Base-by-base conservation (phyloP, 2,329 filamentous ascomycete species). In the Epichloe typhina region DNA sequence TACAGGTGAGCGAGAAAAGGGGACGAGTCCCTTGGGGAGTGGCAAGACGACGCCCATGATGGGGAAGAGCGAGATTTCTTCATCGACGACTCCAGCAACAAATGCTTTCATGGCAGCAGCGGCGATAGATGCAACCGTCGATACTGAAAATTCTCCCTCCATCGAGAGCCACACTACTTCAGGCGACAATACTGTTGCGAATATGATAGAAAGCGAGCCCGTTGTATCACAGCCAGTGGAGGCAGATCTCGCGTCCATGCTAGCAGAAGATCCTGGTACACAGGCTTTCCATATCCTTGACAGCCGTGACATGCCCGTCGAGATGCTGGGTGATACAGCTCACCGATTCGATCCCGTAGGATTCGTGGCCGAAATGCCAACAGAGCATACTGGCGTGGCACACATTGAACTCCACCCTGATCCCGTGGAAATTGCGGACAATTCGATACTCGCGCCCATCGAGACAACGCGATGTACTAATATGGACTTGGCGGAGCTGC, bases 311-410 rank as follows among this genome's bases (percentile, higher is more conserved):
- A 54, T 65, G 21, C 59, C 63, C 0, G 65, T 58, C 9, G 52
- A 62, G 9, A 54, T 60, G 12, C 53, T 52, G 17, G 56, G 59
- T 4, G 46, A 52, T 19, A 54, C 53, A 12, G 52, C 57, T 13
- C 57, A 59, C 7, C 40, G 52, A 3, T 67, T 62, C 13, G 62
- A 72, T 37, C 72, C 73, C 0, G 64, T 75, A 2, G 72, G 73
- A 1, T 40, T 69, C 15, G 61, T 76, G 21, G 68, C 73, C 3
- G 74, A 77, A 59, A 70, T 77, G 63, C 59, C 70, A 5, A 74
- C 71, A 9, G 67, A 70, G 17, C 58, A 66, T 21, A 74, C 72
- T 0, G 66, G 63, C 0, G 55, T 55, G 7, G 69, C 72, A 6
- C 59, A 60, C 1, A 64, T 70, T 5, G 73, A 76, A 54, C 61